Conservation (phyloP, 768 basidiomycete species). For the Stropharia rugosoannulata region DNA sequence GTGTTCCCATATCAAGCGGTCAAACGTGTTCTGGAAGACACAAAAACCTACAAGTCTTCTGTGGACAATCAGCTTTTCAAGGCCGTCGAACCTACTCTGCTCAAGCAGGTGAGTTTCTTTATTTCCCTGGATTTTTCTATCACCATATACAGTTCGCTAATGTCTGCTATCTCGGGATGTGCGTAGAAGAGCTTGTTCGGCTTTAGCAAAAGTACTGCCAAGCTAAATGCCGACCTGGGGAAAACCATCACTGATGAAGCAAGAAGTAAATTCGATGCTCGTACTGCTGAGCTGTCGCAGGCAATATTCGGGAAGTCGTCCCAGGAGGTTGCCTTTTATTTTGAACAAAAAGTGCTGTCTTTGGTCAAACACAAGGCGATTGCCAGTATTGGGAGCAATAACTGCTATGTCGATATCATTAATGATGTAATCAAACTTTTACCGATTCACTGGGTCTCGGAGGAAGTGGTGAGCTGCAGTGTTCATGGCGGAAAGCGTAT, state of each 20-base stretch:
- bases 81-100: constrained; percentile 23
- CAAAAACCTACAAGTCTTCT: constrained; percentile 27
- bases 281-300: constrained; percentile 13
- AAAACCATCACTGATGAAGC: neutral
- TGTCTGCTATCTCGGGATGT: neutral
- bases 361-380: constrained; percentile 37
- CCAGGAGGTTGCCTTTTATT: constrained; percentile 24
- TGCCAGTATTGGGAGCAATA: constrained; percentile 22
- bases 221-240: neutral
- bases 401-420: constrained; percentile 55
- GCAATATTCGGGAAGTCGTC: constrained; percentile 20
- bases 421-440: constrained; percentile 65
- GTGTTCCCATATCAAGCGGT: constrained; percentile 34
- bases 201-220: too few species aligned
- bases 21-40: constrained; percentile 29
- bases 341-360: constrained; percentile 28
- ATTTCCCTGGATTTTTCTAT: neutral
- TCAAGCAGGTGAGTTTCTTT: constrained; percentile 18
- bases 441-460: constrained; percentile 61
- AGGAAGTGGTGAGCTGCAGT: constrained; percentile 43
- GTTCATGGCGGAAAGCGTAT: neutral
- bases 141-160: neutral
- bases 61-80: constrained; percentile 32
- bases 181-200: too few species aligned
- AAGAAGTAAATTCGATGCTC: constrained; percentile 12